These are phyloP conservation scores for Plasmodium sp. DNA, from an alignment of 169 alveolate species.

Conservation along the genomic window DNA sequence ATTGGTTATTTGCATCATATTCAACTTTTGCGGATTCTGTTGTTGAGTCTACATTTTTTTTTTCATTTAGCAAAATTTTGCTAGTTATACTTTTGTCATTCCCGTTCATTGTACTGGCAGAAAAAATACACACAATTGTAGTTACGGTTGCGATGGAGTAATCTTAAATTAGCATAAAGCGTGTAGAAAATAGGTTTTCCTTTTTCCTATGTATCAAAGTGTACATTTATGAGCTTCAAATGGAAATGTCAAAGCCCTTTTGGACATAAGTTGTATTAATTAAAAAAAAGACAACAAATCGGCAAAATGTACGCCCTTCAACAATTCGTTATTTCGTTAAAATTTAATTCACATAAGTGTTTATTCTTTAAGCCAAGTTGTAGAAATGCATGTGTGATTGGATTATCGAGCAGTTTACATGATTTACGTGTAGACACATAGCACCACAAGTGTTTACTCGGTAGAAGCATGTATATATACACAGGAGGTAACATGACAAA, in stretches of 20 bases:
- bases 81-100: not conserved
- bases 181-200: not conserved
- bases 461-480: not conserved
- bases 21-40: conserved; percentile 6
- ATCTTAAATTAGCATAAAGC: conserved; percentile 4
- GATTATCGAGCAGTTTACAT: not conserved
- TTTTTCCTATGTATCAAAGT: not conserved
- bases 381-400: not conserved
- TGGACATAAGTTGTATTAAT: not conserved
- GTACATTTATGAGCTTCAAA: not conserved
- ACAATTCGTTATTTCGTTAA: not conserved
- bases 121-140: not conserved
- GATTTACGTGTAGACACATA: not conserved
- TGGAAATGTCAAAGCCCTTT: not conserved
- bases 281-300: not conserved
- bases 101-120: not conserved
- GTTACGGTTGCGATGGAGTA: not conserved
- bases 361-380: not conserved
- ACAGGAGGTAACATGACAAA: not conserved
- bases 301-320: not conserved
- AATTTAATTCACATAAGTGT: not conserved
- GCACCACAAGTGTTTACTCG: not conserved
- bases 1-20: conserved; percentile 7
- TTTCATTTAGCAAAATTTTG: conserved; percentile 7
- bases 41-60: conserved; percentile 14